Conservation (phyloP, 345 rosid species). For the Eucalyptus sp. region DNA sequence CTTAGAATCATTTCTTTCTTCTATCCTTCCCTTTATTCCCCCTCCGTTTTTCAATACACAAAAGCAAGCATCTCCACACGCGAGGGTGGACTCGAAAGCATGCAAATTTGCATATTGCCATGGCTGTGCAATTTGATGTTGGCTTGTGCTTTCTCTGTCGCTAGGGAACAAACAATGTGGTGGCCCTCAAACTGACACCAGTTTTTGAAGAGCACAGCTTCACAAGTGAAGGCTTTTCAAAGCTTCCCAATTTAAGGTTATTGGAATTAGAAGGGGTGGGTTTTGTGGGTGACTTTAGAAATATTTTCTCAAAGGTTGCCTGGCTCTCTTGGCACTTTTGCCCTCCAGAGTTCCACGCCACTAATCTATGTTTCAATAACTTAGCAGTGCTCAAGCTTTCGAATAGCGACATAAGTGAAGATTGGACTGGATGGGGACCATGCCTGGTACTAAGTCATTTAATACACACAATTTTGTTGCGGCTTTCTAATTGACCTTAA, state of each 20-base stretch:
- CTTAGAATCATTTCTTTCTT: rapidly evolving
- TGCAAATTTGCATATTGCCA: background rate
- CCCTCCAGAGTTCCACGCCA: rapidly evolving
- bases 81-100: background rate
- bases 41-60: background rate
- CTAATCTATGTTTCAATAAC: background rate
- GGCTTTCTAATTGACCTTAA: background rate
- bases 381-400: background rate
- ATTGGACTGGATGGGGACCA: background rate
- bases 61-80: background rate
- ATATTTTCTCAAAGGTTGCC: background rate
- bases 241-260: background rate
- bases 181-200: background rate
- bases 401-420: background rate
- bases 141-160: background rate
- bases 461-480: rapidly evolving
- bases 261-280: background rate
- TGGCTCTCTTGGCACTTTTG: background rate
- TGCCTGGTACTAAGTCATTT: background rate
- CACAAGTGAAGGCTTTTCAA: background rate
- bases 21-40: background rate
- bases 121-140: background rate
- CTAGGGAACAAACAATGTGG: background rate
- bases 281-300: background rate
- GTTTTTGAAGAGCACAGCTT: background rate